These are phyloP conservation scores for Phyllosticta citribraziliensis DNA, from an alignment of 2,329 filamentous ascomycete genomes.

Conservation along the genomic window DNA sequence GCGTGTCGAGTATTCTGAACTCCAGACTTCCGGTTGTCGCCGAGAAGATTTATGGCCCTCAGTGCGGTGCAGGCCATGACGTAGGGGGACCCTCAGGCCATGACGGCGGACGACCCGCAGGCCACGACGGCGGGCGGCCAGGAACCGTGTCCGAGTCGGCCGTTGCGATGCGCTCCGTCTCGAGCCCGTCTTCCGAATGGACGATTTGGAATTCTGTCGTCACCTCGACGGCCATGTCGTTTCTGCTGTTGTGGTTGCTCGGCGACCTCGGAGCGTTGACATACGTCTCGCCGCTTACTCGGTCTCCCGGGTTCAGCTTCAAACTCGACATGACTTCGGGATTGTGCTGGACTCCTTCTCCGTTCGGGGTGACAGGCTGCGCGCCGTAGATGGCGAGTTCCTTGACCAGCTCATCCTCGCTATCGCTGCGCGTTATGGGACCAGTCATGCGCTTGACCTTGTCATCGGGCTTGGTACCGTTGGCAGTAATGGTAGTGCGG, in stretches of 20 bases:
- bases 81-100: background rate
- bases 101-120: background rate
- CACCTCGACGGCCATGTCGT: background rate
- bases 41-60: background rate
- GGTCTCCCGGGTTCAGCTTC: background rate
- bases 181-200: background rate
- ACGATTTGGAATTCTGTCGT: constrained; percentile 5
- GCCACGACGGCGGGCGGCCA: background rate
- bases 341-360: background rate
- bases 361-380: background rate
- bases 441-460: background rate
- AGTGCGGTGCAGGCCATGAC: background rate
- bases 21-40: background rate
- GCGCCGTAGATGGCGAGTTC: background rate
- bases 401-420: constrained; percentile 10
- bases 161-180: background rate
- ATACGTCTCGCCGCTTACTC: background rate
- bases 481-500: background rate
- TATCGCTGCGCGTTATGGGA: constrained; percentile 1
- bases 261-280: background rate
- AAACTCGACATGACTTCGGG: background rate
- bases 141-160: background rate
- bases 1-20: background rate
- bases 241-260: background rate
- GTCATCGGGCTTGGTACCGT: background rate